Evolutionary conservation across 768 basidiomycete genomes (phyloP).

Genomic region (Ramaria sp.): DNA sequence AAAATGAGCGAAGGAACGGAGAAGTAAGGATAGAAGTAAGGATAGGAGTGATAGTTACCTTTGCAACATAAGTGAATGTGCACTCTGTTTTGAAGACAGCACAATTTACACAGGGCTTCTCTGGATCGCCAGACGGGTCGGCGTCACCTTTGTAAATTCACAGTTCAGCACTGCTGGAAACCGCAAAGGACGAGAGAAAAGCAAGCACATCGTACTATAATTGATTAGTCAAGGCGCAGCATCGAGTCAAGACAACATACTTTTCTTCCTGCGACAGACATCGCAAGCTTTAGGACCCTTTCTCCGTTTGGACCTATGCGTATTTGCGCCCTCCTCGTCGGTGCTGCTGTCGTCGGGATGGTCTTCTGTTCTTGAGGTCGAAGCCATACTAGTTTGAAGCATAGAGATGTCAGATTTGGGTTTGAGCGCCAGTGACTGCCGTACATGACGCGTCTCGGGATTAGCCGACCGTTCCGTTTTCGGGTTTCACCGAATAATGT

Average conservation of each 20-base stretch:
- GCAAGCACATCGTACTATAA: background rate
- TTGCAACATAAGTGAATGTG: background rate
- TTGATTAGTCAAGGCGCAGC: background rate
- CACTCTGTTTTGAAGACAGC: slow-evolving; percentile 3
- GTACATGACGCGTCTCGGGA: no score
- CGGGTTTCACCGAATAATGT: no score
- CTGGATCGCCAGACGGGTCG: background rate
- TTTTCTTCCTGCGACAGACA: slow-evolving; percentile 2
- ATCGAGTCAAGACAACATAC: background rate
- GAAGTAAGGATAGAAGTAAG: no score
- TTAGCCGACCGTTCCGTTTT: no score
- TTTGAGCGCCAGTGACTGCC: no score
- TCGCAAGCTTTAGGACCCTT: background rate
- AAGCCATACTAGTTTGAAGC: no score
- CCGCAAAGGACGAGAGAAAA: background rate
- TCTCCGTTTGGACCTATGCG: background rate
- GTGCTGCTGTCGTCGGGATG: background rate
- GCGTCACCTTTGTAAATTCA: background rate
- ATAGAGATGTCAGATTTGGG: no score
- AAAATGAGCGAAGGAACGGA: background rate
- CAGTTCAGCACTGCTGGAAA: background rate
- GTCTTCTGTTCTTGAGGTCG: background rate
- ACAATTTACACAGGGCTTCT: background rate
- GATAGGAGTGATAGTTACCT: no score
- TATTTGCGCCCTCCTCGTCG: background rate